A percentile compares a stretch with the other conserved stretches of the same genome.
Evolutionary conservation across 306 rosid species (phyloP).

Genomic region (cucumber (Cucumis sativus)): Cucumber_9930_V3 NC_026658.2:4778001-4778500

Average conservation of each 20-base stretch:
- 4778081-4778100: neutral
- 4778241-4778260: neutral
- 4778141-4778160: neutral
- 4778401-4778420: neutral
- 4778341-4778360: neutral
- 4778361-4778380: neutral
- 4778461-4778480: neutral
- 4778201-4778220: neutral
- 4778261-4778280: constrained; percentile 5
- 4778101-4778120: neutral
- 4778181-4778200: neutral
- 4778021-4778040: constrained; percentile 36
- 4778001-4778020: neutral
- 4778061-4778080: neutral
- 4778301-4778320: neutral
- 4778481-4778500: neutral
- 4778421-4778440: neutral
- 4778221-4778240: neutral
- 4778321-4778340: neutral
- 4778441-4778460: neutral
- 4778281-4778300: neutral
- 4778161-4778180: neutral
- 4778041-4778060: constrained; percentile 28
- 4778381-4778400: neutral
- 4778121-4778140: neutral